Evolutionary conservation across 169 alveolate genomes (phyloP).

Genomic region (Eimeria praecox): DNA sequence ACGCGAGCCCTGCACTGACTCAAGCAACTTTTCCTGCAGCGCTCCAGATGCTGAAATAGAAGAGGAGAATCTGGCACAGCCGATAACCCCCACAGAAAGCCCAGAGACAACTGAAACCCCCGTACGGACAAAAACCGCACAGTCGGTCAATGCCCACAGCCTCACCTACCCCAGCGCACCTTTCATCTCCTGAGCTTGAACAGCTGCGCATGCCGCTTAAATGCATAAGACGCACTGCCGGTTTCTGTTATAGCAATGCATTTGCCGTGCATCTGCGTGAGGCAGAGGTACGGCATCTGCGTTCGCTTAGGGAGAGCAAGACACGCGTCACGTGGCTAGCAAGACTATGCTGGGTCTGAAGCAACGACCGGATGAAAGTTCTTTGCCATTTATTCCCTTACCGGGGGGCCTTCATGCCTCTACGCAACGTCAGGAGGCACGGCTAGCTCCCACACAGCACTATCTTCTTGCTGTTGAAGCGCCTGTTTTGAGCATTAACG

Average conservation of each 20-base stretch:
- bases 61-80: not conserved
- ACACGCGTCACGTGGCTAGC: not conserved
- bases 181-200: not conserved
- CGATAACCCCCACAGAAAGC: not conserved
- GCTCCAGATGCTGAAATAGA: not conserved
- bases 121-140: not conserved
- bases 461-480: not conserved
- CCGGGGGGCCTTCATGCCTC: conserved; percentile 49
- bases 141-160: not conserved
- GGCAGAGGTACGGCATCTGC: not conserved
- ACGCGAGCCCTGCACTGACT: not conserved
- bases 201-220: not conserved
- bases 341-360: not conserved
- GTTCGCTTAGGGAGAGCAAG: conserved; percentile 28
- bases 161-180: not conserved
- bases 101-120: not conserved
- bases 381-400: not conserved
- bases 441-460: conserved; percentile 39
- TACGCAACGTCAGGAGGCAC: conserved; percentile 78
- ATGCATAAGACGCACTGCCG: not conserved
- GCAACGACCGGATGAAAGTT: not conserved
- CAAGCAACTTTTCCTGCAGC: not conserved
- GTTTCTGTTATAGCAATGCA: not conserved
- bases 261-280: not conserved
- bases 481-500: not conserved